Evolutionary conservation across 2,329 filamentous ascomycete species (phyloP).

Genomic region (Leptographium lundbergii): DNA sequence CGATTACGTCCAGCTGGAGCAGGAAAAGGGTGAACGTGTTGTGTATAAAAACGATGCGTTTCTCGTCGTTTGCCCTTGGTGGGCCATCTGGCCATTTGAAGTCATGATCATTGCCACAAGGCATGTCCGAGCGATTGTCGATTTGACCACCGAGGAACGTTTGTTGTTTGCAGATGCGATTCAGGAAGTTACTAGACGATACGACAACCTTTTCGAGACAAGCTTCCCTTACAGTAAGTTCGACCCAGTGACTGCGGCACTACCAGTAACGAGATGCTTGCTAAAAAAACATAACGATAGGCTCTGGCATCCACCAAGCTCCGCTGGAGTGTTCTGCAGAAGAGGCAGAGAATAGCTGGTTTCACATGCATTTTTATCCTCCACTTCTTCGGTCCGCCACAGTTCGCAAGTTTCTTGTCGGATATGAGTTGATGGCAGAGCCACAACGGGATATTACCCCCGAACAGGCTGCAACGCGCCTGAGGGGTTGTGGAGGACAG

Average conservation of each 20-base stretch:
- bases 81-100: slow-evolving; percentile 96
- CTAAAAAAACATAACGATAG: slow-evolving; percentile 22
- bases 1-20: slow-evolving; percentile 78
- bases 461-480: slow-evolving; percentile 74
- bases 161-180: slow-evolving; percentile 68
- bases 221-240: slow-evolving; percentile 81
- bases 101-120: slow-evolving; percentile 76
- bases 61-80: slow-evolving; percentile 87
- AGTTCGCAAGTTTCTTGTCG: slow-evolving; percentile 90
- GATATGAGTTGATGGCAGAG: slow-evolving; percentile 92
- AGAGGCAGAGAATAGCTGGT: slow-evolving; percentile 76
- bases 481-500: slow-evolving; percentile 66
- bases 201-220: slow-evolving; percentile 95
- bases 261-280: neutral
- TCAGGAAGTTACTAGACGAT: slow-evolving; percentile 76
- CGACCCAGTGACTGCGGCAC: neutral
- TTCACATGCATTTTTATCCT: slow-evolving; percentile 97
- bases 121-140: slow-evolving; percentile 74
- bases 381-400: slow-evolving; percentile 85
- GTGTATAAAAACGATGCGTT: slow-evolving; percentile 82
- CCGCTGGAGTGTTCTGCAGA: slow-evolving; percentile 70
- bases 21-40: slow-evolving; percentile 68
- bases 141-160: slow-evolving; percentile 61
- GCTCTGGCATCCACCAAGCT: slow-evolving; percentile 92
- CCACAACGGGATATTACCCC: slow-evolving; percentile 98